phyloP scores from a whole-genome alignment of 441 rosid species.

The Gossypium aridum region DNA sequence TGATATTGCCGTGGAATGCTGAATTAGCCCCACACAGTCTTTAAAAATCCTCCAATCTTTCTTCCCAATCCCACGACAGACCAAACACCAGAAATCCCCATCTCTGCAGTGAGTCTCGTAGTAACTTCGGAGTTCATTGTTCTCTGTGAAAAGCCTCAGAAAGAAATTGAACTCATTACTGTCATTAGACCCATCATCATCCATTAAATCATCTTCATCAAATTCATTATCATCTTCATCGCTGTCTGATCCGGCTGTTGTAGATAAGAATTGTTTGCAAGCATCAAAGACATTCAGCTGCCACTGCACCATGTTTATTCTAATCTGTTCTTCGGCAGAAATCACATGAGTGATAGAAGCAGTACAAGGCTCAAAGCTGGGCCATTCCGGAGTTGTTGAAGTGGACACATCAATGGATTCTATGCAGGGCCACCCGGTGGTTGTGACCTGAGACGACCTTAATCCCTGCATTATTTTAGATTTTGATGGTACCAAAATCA shows the following conservation, averaged over 20 bases:
- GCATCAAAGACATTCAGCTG: slow-evolving; percentile 36
- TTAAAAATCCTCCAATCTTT: slow-evolving; percentile 49
- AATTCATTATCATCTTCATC: slow-evolving; percentile 23
- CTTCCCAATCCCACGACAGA: slow-evolving; percentile 48
- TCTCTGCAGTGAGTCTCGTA: slow-evolving; percentile 32
- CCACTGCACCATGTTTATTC: slow-evolving; percentile 24
- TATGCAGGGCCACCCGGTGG: slow-evolving; percentile 19
- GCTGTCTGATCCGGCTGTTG: slow-evolving; percentile 20
- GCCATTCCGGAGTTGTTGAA: slow-evolving; percentile 23
- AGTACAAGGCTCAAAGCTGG: slow-evolving; percentile 17
- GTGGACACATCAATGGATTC: slow-evolving; percentile 13
- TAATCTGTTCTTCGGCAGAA: slow-evolving; percentile 29
- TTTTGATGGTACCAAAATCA: neutral
- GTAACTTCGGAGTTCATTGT: slow-evolving; percentile 42
- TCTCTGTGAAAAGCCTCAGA: slow-evolving; percentile 37
- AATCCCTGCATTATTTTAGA: slow-evolving; percentile 20
- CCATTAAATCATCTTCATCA: slow-evolving; percentile 16
- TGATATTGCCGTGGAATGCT: slow-evolving; percentile 34
- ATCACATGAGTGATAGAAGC: slow-evolving; percentile 15
- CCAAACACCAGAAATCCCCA: slow-evolving; percentile 46
- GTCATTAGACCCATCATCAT: slow-evolving; percentile 22
- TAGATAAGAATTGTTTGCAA: slow-evolving; percentile 31
- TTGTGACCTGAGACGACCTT: slow-evolving; percentile 14
- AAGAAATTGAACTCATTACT: slow-evolving; percentile 33
- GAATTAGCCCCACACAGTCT: slow-evolving; percentile 40